phyloP scores from a whole-genome alignment of 768 basidiomycete genomes.

The Nidularia pulvinata region DNA sequence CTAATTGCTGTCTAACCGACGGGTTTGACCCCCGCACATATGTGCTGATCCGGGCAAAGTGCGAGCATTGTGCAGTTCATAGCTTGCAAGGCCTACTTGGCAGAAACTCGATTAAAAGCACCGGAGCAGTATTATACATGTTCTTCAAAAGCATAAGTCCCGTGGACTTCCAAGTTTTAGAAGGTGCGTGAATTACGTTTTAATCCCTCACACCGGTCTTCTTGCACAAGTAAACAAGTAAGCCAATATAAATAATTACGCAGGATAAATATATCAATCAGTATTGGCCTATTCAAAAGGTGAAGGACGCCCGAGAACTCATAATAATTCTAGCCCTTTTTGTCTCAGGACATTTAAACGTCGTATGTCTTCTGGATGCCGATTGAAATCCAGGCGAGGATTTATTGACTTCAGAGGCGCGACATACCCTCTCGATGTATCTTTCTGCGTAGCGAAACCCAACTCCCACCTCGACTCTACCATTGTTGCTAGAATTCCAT shows the following conservation, averaged over 20 bases:
- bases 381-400: slow-evolving; percentile 5
- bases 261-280: background rate
- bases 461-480: slow-evolving; percentile 11
- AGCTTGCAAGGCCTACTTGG: too few species aligned
- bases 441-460: background rate
- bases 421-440: background rate
- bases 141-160: too few species aligned
- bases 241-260: background rate
- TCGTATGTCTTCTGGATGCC: slow-evolving; percentile 6
- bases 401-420: slow-evolving; percentile 11
- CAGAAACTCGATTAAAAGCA: too few species aligned
- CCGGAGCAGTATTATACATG: too few species aligned
- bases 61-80: too few species aligned
- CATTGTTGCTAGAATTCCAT: slow-evolving; percentile 13
- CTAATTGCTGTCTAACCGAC: too few species aligned
- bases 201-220: too few species aligned
- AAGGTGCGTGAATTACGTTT: too few species aligned
- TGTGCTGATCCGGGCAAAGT: too few species aligned
- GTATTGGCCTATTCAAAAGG: background rate
- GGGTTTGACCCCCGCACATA: too few species aligned
- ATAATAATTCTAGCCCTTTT: background rate
- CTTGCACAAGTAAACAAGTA: too few species aligned
- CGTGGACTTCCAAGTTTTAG: too few species aligned
- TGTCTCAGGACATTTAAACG: slow-evolving; percentile 3
- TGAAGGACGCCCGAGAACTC: background rate